Evolutionary conservation across 371 early-diverging fungal genomes (phyloP), one percentile per base, ranked within the genome.

Genomic region (Umbelopsis sp.): DNA sequence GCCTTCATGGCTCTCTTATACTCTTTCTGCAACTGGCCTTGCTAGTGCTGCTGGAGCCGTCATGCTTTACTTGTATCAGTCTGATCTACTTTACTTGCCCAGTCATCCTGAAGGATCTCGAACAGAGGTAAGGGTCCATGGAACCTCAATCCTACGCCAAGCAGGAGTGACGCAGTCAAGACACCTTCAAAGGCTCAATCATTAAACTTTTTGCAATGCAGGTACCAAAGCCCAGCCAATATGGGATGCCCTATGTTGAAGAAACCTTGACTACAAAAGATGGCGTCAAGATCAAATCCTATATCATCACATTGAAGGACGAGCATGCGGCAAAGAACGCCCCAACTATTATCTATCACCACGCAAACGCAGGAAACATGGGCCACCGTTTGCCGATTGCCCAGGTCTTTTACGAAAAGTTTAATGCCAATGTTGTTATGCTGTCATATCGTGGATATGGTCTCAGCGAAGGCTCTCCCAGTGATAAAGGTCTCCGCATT

Each of bases 361-460:
- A 96, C 76, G 95, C 85, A 81, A 81, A 74, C 16, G 37, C 25
- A 20, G 20, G 44, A 32, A 25, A 63, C 35, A 62, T 63, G 91
- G 97, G 98, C 35, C 96, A 97, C 70, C 89, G 97, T 22, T 78
- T 96, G 46, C 95, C 97, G 20, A 93, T 97, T 69, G 96, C 96
- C 14, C 81, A 87, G 68, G 72, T 86, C 11, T 80, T 97, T 65
- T 79, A 91, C 69, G 76, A 82, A 20, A 73, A 75, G 64, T 83
- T 86, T 32, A 81, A 86, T 25, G 89, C 89, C 79, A 97, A 98
- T 74, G 89, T 98, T 16, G 91, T 96, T 57, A 94, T 97, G 95
- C 80, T 97, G 16, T 96, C 96, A 11, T 98, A 98, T 68, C 85
- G 99, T 74, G 98, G 99, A 88, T 98, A 98, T 80, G 99, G 98